Evolutionary conservation across 169 alveolate species (phyloP).

Genomic region (Theileria equi): DNA sequence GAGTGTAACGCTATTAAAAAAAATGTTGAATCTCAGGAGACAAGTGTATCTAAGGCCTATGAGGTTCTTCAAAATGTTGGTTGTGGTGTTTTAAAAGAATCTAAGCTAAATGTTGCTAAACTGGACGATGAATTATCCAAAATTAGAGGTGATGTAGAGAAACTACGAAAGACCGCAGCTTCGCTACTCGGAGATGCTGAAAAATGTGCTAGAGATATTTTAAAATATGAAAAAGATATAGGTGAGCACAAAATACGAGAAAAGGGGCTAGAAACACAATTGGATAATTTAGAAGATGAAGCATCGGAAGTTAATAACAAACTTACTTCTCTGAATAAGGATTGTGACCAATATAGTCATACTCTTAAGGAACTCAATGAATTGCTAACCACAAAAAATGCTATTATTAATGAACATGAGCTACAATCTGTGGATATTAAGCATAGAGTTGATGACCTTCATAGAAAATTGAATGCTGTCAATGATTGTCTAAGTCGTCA

Average conservation of each 20-base stretch:
- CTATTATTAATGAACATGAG: slow-evolving; percentile 46
- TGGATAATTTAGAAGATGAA: slow-evolving; percentile 68
- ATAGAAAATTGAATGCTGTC: background rate
- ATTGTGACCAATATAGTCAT: too few relatives aligned
- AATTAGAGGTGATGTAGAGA: slow-evolving; percentile 42
- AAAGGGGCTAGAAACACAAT: slow-evolving; percentile 62
- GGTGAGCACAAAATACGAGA: slow-evolving; percentile 69
- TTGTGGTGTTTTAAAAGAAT: slow-evolving; percentile 58
- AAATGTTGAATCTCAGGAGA: slow-evolving; percentile 20
- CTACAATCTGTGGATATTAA: slow-evolving; percentile 37
- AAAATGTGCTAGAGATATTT: slow-evolving; percentile 63
- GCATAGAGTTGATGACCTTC: slow-evolving; percentile 28
- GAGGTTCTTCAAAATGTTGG: slow-evolving; percentile 62
- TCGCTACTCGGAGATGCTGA: slow-evolving; percentile 66
- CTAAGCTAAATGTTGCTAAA: slow-evolving; percentile 43
- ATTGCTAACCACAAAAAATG: slow-evolving; percentile 6
- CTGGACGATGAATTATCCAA: slow-evolving; percentile 58
- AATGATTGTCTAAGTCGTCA: background rate
- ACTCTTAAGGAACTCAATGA: slow-evolving; percentile 24
- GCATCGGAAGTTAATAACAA: slow-evolving; percentile 62
- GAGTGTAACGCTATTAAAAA: background rate
- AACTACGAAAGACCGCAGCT: slow-evolving; percentile 58
- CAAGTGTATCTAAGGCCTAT: slow-evolving; percentile 31
- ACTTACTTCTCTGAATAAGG: slow-evolving; percentile 30
- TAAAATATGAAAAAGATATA: slow-evolving; percentile 65